These are phyloP conservation scores for Citrus medica DNA, from an alignment of 345 rosid genomes.

Conservation along the genomic window DNA sequence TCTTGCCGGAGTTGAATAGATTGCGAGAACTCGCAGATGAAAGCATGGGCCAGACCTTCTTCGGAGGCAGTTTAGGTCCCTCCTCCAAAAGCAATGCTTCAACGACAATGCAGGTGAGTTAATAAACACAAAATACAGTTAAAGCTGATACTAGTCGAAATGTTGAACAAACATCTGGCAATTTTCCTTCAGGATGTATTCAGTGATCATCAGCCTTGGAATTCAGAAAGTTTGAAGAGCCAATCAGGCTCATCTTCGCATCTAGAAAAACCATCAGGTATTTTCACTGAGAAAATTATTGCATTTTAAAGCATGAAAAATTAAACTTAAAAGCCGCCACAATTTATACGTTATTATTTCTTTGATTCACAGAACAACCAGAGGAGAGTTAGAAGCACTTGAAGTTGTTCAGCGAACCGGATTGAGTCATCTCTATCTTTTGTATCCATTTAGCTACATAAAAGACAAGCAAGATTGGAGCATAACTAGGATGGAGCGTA, in stretches of 20 bases:
- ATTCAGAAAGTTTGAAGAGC: conserved; percentile 25
- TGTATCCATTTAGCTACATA: neutral
- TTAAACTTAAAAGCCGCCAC: neutral
- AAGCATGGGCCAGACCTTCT: conserved; percentile 28
- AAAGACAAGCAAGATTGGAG: neutral
- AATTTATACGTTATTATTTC: neutral
- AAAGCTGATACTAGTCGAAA: neutral
- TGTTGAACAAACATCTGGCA: neutral
- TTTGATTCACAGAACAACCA: neutral
- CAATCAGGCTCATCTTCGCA: conserved; percentile 25
- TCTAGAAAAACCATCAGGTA: conserved; percentile 18
- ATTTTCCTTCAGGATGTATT: conserved; percentile 44
- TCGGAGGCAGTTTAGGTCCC: conserved; percentile 16
- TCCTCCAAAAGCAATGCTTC: conserved; percentile 30
- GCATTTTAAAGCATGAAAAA: neutral
- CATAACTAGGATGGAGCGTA: neutral
- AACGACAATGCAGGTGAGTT: conserved; percentile 36
- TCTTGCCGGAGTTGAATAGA: conserved; percentile 58
- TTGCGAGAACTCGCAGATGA: conserved; percentile 63
- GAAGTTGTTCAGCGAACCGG: neutral
- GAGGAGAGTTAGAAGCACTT: neutral
- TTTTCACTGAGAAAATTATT: neutral
- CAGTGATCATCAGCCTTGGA: conserved; percentile 25
- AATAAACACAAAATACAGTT: neutral
- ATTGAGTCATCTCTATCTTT: neutral